These are phyloP conservation scores for Aureobasidium sp. DNA, from an alignment of 2,329 filamentous ascomycete species.

Conservation along the genomic window DNA sequence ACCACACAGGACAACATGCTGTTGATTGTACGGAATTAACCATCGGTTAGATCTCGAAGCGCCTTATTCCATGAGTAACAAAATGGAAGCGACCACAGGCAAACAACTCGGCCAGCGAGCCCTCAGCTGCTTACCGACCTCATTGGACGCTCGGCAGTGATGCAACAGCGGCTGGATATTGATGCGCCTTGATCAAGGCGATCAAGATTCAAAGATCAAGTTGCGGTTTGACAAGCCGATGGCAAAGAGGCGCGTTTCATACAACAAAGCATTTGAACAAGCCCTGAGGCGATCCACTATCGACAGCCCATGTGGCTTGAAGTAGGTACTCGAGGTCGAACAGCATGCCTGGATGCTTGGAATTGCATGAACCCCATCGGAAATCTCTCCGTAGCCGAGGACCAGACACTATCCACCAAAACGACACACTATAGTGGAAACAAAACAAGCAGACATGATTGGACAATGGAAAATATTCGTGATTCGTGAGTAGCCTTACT, in stretches of 20 bases:
- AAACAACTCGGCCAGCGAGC: neutral
- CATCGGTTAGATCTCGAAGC: neutral
- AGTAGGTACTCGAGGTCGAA: neutral
- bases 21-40: neutral
- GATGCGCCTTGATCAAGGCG: neutral
- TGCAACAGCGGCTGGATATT: constrained; percentile 2
- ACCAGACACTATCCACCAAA: neutral
- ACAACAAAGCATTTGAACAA: neutral
- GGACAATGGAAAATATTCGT: neutral
- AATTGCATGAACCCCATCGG: neutral
- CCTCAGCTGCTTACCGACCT: neutral
- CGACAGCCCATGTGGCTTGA: neutral
- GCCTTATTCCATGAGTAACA: neutral
- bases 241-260: neutral
- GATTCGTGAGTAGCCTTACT: constrained; percentile 6
- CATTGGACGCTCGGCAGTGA: neutral
- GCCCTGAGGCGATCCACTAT: neutral
- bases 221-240: neutral
- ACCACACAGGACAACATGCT: neutral
- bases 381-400: neutral
- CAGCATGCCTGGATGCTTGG: neutral
- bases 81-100: neutral
- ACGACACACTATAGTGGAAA: neutral
- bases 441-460: neutral
- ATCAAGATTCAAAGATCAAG: neutral